Evolutionary conservation across 805 yeast species (phyloP), one percentile per base, ranked within the genome.

Genomic region (Ogataea nakhonphanomensis): DNA sequence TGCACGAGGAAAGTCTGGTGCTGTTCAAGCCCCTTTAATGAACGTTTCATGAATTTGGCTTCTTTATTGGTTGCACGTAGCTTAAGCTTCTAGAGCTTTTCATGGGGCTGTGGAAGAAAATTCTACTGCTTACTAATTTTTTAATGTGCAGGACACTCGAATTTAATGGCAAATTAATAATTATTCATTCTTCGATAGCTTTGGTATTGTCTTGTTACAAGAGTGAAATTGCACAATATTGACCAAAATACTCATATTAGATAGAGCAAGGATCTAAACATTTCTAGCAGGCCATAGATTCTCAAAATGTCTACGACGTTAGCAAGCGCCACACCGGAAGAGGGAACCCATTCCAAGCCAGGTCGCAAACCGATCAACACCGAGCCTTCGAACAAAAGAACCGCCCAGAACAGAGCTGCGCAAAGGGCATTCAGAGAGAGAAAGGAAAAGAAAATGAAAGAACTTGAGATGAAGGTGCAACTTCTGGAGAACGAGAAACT

Each of bases 341-440:
- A 25, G 10, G 43, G 39, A 22, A 43, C 30, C 7, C 36, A 35
- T 17, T 39, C 54, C 33, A 82, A 80, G 56, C 88, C 93, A 0
- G 96, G 96, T 2, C 73, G 96, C 44, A 89, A 86, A 67, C 90
- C 87, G 0, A 67, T 84, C 37, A 74, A 69, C 11, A 78, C 82
- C 7, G 73, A 76, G 13, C 95, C 88, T 51, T 88, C 84, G 58
- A 80, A 79, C 55, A 91, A 87, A 70, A 73, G 99, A 53, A 88
- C 95, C 11, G 97, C 97, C 2, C 98, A 93, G 66, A 91, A 93
- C 62, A 75, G 98, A 54, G 97, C 97, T 3, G 98, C 98, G n/a
- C 99, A 93, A 65, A 72, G 98, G 40, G 98, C 98, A 6, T 91
- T 88, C 65, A 72, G 98, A 42, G 98, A 93, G 64, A 77, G 98